Conservation (phyloP, 495 filamentous ascomycete species). For the Aspergillus ostianus region DNA sequence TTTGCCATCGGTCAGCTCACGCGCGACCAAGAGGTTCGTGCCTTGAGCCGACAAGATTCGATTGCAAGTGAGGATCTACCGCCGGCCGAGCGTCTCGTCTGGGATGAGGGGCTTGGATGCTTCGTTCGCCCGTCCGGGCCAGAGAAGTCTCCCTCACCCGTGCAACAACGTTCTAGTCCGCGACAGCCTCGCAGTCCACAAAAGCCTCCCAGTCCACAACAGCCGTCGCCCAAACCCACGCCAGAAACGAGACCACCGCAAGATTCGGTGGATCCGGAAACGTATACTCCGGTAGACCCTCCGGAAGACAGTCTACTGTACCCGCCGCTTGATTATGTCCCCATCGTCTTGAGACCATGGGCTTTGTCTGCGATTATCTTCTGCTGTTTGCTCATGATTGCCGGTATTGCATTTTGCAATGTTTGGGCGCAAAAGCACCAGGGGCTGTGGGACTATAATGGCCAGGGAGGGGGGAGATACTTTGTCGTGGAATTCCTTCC, state of each 20-base stretch:
- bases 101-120: conserved; percentile 50
- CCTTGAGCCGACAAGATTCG: conserved; percentile 32
- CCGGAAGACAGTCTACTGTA: conserved; percentile 43
- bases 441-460: conserved; percentile 64
- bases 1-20: conserved; percentile 75
- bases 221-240: conserved; percentile 7
- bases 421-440: conserved; percentile 62
- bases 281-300: conserved; percentile 54
- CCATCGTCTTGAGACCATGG: conserved; percentile 61
- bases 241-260: conserved; percentile 21
- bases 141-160: conserved; percentile 11
- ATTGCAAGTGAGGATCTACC: conserved; percentile 39
- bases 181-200: not conserved
- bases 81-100: conserved; percentile 49
- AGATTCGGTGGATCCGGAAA: conserved; percentile 42
- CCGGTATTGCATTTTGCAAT: conserved; percentile 68
- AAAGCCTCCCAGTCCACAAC: conserved; percentile 1
- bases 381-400: conserved; percentile 68
- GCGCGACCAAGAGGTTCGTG: conserved; percentile 55
- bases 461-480: conserved; percentile 68
- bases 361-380: conserved; percentile 57
- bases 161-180: not conserved
- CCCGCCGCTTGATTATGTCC: conserved; percentile 62
- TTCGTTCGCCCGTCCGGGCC: conserved; percentile 36
- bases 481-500: conserved; percentile 85